Evolutionary conservation across 768 basidiomycete species (phyloP).

Genomic region (Naganishia randhawae): DNA sequence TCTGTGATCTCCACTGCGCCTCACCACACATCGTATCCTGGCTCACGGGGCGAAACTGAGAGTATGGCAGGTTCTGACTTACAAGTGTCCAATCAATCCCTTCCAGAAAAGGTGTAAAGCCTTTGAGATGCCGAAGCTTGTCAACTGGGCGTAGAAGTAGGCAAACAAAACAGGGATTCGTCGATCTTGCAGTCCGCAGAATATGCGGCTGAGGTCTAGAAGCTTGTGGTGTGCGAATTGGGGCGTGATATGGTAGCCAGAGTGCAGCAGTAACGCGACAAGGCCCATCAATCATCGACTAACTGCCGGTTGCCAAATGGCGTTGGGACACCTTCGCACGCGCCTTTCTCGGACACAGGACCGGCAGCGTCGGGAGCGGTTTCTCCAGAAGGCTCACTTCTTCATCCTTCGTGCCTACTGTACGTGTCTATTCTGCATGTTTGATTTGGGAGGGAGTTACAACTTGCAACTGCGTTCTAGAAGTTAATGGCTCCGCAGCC

Average conservation of each 20-base stretch:
- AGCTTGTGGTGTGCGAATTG: not conserved
- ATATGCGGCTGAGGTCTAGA: not conserved
- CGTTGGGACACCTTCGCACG: not conserved
- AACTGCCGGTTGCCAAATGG: not conserved
- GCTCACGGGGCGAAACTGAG: slow-evolving; percentile 1
- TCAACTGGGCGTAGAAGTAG: not conserved
- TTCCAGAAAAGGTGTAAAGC: not conserved
- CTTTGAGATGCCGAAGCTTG: not conserved
- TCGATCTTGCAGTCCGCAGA: not conserved
- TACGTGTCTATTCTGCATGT: too few relatives aligned
- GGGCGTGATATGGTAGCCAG: not conserved
- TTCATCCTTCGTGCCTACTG: not conserved
- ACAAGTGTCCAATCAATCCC: slow-evolving; percentile 1
- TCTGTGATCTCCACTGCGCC: not conserved
- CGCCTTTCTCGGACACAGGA: slow-evolving; percentile 3
- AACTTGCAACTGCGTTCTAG: too few relatives aligned
- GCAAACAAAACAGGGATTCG: not conserved
- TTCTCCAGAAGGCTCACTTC: not conserved
- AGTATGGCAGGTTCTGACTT: not conserved
- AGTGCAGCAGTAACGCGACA: not conserved
- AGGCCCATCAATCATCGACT: not conserved
- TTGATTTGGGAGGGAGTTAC: too few relatives aligned
- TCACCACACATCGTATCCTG: not conserved
- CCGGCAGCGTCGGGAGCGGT: not conserved
- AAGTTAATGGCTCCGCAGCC: too few relatives aligned